These are phyloP conservation scores for Picea glauca DNA, from an alignment of 75 land plant genomes.

Conservation along the genomic window DNA sequence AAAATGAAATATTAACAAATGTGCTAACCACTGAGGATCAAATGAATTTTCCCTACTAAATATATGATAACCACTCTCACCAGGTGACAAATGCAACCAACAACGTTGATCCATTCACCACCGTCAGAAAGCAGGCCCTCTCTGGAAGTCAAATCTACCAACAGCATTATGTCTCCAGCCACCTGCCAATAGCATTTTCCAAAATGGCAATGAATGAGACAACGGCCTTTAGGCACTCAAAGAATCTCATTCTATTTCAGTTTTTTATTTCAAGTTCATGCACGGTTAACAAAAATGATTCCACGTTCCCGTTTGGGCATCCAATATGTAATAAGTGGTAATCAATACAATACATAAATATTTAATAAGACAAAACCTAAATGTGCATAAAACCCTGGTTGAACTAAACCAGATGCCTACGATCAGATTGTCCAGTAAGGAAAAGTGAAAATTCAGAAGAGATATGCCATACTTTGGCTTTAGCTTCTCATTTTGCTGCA, in stretches of 20 bases:
- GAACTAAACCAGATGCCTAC: neutral
- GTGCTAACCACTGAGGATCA: neutral
- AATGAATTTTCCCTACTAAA: neutral
- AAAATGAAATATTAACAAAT: neutral
- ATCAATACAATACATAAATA: neutral
- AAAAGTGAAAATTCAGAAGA: too few relatives aligned
- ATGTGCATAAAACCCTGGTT: neutral
- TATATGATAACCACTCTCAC: conserved; percentile 18
- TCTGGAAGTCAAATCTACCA: conserved; percentile 34
- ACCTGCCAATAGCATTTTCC: conserved; percentile 23
- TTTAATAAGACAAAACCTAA: neutral
- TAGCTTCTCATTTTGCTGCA: too few relatives aligned
- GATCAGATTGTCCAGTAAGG: neutral
- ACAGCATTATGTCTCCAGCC: conserved; percentile 47
- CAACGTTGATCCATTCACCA: conserved; percentile 11
- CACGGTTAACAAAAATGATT: neutral
- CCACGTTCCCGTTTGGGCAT: neutral
- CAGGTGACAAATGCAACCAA: conserved; percentile 27
- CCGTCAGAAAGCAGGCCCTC: conserved; percentile 9
- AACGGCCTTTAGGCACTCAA: neutral
- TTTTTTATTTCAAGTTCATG: neutral
- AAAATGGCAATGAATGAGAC: neutral
- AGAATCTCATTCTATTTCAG: neutral
- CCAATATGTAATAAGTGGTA: neutral
- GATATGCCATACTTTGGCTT: too few relatives aligned